Percentiles rank a stretch among this genome's conserved stretches.
Evolutionary conservation across 768 basidiomycete species (phyloP).

Genomic region (Psilocybe cubensis): DNA sequence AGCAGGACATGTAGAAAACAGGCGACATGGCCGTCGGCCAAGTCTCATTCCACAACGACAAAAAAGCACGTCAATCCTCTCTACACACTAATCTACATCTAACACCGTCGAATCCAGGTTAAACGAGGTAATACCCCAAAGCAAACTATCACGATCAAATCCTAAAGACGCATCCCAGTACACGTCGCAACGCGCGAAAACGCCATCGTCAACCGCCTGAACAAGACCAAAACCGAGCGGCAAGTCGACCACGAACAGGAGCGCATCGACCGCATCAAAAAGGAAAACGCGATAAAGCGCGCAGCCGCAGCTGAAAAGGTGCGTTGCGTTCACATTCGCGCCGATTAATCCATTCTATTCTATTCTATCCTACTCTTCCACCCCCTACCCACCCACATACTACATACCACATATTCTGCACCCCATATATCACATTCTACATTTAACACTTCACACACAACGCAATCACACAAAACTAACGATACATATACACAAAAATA

Average conservation of each 20-base stretch:
- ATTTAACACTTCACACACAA: no score
- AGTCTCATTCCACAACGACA: conserved; percentile 93
- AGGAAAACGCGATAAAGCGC: conserved; percentile 67
- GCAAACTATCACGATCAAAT: neutral
- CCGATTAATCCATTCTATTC: no score
- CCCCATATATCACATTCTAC: no score
- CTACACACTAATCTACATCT: neutral
- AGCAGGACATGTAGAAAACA: conserved; percentile 67
- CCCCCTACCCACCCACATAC: no score
- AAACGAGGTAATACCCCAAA: conserved; percentile 61
- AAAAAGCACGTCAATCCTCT: conserved; percentile 54
- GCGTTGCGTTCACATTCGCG: no score
- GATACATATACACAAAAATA: no score
- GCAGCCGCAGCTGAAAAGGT: conserved; percentile 73
- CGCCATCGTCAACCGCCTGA: conserved; percentile 86
- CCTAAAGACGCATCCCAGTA: conserved; percentile 50
- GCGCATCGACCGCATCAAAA: conserved; percentile 77
- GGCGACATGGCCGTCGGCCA: conserved; percentile 98
- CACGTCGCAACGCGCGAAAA: conserved; percentile 85
- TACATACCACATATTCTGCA: no score
- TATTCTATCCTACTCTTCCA: no score
- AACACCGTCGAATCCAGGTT: conserved; percentile 50
- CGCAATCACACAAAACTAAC: no score
- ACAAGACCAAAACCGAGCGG: conserved; percentile 88
- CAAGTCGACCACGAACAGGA: conserved; percentile 93